These are phyloP conservation scores for Potentilla sterilis DNA, from an alignment of 306 rosid genomes.

Conservation along the genomic window DNA sequence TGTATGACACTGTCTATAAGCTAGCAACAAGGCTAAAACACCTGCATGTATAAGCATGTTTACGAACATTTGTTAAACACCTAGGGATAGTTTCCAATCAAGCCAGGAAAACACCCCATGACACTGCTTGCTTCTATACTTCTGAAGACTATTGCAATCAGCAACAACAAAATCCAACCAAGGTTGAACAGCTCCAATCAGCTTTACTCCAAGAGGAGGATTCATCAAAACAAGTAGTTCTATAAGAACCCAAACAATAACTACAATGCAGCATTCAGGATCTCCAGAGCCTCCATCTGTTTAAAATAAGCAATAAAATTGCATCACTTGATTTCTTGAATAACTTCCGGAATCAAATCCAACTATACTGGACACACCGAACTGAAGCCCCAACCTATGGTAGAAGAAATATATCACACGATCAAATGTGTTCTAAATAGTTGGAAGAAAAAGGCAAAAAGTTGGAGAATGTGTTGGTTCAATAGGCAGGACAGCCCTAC, in stretches of 20 bases:
- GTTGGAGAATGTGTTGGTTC: slow-evolving; percentile 38
- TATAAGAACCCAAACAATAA: slow-evolving; percentile 55
- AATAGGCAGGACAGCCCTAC: slow-evolving; percentile 67
- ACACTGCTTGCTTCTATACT: slow-evolving; percentile 72
- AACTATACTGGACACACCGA: slow-evolving; percentile 62
- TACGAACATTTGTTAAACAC: slow-evolving; percentile 49
- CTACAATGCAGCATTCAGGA: slow-evolving; percentile 50
- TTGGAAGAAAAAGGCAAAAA: slow-evolving; percentile 25
- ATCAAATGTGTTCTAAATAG: slow-evolving; percentile 62
- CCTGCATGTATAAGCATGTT: slow-evolving; percentile 67
- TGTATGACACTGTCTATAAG: slow-evolving; percentile 38
- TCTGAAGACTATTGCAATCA: slow-evolving; percentile 73
- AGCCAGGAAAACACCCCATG: slow-evolving; percentile 61
- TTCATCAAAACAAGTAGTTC: slow-evolving; percentile 63
- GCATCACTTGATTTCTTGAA: slow-evolving; percentile 70
- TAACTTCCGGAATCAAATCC: slow-evolving; percentile 71
- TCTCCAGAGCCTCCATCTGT: slow-evolving; percentile 64
- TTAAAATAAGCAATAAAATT: slow-evolving; percentile 42
- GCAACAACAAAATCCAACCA: slow-evolving; percentile 65
- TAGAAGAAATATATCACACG: slow-evolving; percentile 73
- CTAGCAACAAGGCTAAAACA: slow-evolving; percentile 41
- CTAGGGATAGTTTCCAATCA: slow-evolving; percentile 69
- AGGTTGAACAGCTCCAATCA: slow-evolving; percentile 77
- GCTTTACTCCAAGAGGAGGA: slow-evolving; percentile 54
- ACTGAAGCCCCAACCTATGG: slow-evolving; percentile 80